Conservation (phyloP, 805 yeast species). For the Nematodospora valgi region DNA sequence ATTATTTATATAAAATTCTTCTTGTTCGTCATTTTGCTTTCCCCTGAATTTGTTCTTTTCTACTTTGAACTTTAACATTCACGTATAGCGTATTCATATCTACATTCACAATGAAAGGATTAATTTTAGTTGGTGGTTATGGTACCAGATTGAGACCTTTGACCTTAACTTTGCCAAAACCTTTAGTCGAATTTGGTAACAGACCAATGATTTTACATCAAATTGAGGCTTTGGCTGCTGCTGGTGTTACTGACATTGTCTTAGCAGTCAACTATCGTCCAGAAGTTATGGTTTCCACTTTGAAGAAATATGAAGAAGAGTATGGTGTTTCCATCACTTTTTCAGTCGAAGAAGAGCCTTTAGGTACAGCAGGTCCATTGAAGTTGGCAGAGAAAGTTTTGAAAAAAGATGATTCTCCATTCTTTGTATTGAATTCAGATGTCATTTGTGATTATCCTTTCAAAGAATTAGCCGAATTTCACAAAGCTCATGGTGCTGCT, state of each 20-base stretch:
- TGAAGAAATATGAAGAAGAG: conserved; percentile 89
- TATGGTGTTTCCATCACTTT: conserved; percentile 94
- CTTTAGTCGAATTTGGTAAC: conserved; percentile 96
- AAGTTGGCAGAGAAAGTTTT: conserved; percentile 93
- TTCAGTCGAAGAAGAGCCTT: conserved; percentile 98
- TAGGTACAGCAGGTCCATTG: conserved; percentile 99
- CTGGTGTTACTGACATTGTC: conserved; percentile 98
- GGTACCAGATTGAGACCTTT: conserved; percentile 99
- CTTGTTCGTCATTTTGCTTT: too few relatives aligned
- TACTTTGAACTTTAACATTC: conserved; percentile 6
- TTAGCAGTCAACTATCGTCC: conserved; percentile 99
- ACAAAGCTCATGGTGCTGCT: conserved; percentile 91
- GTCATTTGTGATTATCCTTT: conserved; percentile 99
- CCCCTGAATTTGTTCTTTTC: conserved; percentile 4
- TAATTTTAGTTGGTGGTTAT: conserved; percentile 98
- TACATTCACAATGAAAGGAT: conserved; percentile 70
- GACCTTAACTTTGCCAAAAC: conserved; percentile 92
- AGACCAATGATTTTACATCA: conserved; percentile 99
- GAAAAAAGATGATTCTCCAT: conserved; percentile 93
- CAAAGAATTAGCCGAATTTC: conserved; percentile 87
- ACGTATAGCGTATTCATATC: not conserved
- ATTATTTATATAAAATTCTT: too few relatives aligned
- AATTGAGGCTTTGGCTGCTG: conserved; percentile 95
- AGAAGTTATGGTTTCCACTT: conserved; percentile 95
- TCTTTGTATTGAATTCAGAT: conserved; percentile 96